A percentile compares a stretch with the other conserved stretches of the same genome.
phyloP scores from a whole-genome alignment of 306 rosid genomes.

The Gleditsia sinensis region DNA sequence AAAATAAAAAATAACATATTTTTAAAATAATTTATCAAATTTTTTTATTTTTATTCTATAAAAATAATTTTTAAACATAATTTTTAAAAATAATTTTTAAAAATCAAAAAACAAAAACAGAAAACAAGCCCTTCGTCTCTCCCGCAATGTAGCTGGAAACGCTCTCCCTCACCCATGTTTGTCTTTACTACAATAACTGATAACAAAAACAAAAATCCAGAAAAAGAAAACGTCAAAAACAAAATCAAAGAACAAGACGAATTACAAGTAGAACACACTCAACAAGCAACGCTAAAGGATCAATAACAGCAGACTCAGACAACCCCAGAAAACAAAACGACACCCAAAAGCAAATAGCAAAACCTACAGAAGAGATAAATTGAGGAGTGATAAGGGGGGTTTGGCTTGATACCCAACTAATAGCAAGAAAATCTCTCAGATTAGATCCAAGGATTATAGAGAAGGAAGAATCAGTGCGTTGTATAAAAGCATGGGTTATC shows the following conservation, averaged over 20 bases:
- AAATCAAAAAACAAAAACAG: no score
- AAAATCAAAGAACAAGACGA: background rate
- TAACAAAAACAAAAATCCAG: background rate
- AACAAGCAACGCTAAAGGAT: background rate
- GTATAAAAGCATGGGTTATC: background rate
- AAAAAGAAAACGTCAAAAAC: background rate
- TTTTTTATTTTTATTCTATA: no score
- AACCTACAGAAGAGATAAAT: conserved; percentile 29
- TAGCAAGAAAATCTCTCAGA: conserved; percentile 12
- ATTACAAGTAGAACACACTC: background rate
- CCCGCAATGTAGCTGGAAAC: conserved; percentile 71
- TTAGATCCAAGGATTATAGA: conserved; percentile 12
- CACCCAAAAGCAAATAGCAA: background rate
- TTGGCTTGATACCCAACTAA: background rate
- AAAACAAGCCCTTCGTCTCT: no score
- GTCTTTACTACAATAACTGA: conserved; percentile 3
- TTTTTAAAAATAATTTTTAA: no score
- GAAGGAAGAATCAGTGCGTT: background rate
- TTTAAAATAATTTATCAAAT: no score
- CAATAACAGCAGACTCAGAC: background rate
- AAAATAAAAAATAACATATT: no score
- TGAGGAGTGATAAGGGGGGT: background rate
- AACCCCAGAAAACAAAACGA: conserved; percentile 25
- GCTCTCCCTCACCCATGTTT: conserved; percentile 74
- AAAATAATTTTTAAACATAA: no score